Percentiles rank a stretch among this genome's conserved stretches.
These are phyloP conservation scores for Firmiana major DNA, from an alignment of 345 rosid species.

Conservation along the genomic window DNA sequence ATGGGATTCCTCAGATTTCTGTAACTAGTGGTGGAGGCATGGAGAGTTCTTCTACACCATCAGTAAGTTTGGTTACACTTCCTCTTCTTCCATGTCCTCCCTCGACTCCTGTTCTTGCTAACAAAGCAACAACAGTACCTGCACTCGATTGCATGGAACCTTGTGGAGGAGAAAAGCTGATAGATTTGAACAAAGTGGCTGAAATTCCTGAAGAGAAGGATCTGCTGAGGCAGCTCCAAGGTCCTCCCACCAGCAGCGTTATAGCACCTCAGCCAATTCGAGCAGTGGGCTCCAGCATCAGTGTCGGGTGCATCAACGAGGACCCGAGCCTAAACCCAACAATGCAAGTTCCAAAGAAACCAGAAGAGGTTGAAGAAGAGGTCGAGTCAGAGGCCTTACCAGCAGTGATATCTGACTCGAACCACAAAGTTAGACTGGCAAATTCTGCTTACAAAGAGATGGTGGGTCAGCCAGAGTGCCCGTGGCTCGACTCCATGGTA, in stretches of 20 bases:
- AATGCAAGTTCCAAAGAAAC: slow-evolving; percentile 32
- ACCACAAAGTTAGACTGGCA: slow-evolving; percentile 71
- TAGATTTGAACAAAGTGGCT: slow-evolving; percentile 58
- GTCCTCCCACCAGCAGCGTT: background rate
- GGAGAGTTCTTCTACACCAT: slow-evolving; percentile 23
- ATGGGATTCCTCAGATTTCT: slow-evolving; percentile 34
- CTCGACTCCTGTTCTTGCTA: slow-evolving; percentile 11
- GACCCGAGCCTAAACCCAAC: slow-evolving; percentile 11
- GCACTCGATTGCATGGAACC: slow-evolving; percentile 39
- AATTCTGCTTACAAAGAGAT: slow-evolving; percentile 91
- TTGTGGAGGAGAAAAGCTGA: slow-evolving; percentile 19
- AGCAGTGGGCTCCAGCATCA: slow-evolving; percentile 73
- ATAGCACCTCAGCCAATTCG: slow-evolving; percentile 19
- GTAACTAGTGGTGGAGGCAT: slow-evolving; percentile 24
- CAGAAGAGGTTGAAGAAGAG: slow-evolving; percentile 74
- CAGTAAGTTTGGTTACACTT: slow-evolving; percentile 47
- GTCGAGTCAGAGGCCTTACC: slow-evolving; percentile 73
- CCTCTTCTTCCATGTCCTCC: slow-evolving; percentile 70
- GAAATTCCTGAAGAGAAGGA: slow-evolving; percentile 58
- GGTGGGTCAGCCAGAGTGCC: slow-evolving; percentile 95
- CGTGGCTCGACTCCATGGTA: slow-evolving; percentile 72
- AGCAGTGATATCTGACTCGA: slow-evolving; percentile 68
- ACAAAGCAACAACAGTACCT: slow-evolving; percentile 15
- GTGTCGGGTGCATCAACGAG: slow-evolving; percentile 54
- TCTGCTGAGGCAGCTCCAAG: slow-evolving; percentile 59